Conservation (phyloP, 306 rosid species). For the Malus orientalis region DNA sequence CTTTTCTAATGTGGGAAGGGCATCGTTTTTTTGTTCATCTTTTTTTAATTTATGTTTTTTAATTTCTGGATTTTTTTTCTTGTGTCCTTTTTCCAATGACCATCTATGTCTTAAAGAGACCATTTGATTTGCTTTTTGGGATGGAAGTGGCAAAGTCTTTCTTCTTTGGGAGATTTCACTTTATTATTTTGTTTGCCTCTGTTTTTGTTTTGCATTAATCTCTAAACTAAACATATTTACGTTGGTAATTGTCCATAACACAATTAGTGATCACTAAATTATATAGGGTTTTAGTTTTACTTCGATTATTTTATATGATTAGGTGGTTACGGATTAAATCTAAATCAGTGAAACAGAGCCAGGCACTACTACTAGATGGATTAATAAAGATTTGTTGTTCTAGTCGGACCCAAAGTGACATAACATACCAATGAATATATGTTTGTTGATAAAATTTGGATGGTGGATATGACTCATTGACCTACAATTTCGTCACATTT, state of each 20-base stretch:
- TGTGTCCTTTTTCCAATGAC: conserved; percentile 19
- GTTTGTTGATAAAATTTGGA: conserved; percentile 19
- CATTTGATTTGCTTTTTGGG: conserved; percentile 7
- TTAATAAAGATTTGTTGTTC: not conserved
- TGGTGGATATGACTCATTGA: conserved; percentile 29
- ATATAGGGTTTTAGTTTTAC: not conserved
- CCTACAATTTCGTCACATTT: conserved; percentile 12
- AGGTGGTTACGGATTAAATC: not conserved
- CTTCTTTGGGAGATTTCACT: conserved; percentile 15
- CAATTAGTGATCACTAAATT: not conserved
- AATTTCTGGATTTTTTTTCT: not conserved
- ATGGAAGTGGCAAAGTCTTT: conserved; percentile 1
- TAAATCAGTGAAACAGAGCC: not conserved
- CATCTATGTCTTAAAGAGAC: not conserved
- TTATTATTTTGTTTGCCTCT: not conserved
- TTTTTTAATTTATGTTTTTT: not conserved
- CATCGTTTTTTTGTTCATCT: not conserved
- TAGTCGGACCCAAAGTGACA: conserved; percentile 18
- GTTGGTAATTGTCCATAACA: not conserved
- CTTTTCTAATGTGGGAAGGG: conserved; percentile 15
- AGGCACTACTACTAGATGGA: not conserved
- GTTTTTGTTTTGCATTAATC: not conserved
- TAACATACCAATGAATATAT: conserved; percentile 7
- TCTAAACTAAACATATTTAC: not conserved
- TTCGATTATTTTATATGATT: not conserved